A percentile compares a stretch with the other conserved stretches of the same genome.
These are phyloP conservation scores for Coccomyxa sp. DNA, from an alignment of 139 green algal genomes.

Conservation along the genomic window DNA sequence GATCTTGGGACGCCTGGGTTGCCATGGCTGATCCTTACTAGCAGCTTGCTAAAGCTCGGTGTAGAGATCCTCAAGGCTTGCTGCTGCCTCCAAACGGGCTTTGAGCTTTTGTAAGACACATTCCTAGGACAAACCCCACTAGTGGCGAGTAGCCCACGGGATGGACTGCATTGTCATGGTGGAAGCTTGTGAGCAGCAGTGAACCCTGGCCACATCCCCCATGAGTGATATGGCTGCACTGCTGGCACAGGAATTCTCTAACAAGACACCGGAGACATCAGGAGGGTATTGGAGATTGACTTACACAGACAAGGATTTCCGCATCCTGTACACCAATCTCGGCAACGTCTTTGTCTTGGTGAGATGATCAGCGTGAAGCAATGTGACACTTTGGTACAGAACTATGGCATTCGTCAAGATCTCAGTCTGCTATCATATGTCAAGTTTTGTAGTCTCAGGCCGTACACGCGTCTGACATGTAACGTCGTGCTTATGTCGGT, in stretches of 20 bases:
- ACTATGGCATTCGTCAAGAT: too few relatives aligned
- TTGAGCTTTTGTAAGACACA: not conserved
- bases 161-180: not conserved
- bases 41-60: too few relatives aligned
- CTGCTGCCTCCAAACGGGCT: not conserved
- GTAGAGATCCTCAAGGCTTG: too few relatives aligned
- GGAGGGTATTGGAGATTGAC: slow-evolving; percentile 21
- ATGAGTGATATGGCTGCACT: slow-evolving; percentile 4
- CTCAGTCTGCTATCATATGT: too few relatives aligned
- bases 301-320: slow-evolving; percentile 25
- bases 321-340: slow-evolving; percentile 35
- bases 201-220: not conserved
- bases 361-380: not conserved
- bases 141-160: not conserved
- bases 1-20: too few relatives aligned
- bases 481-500: too few relatives aligned
- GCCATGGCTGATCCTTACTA: too few relatives aligned
- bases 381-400: too few relatives aligned
- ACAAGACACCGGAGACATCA: not conserved
- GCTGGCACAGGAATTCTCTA: not conserved
- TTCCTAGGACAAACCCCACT: not conserved
- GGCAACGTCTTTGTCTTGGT: slow-evolving; percentile 33
- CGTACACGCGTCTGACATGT: too few relatives aligned
- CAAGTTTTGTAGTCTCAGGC: too few relatives aligned
- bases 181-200: not conserved